Evolutionary conservation across 805 yeast genomes (phyloP), one percentile per base, ranked within the genome.

Genomic region (Ogataea nonfermentans): DNA sequence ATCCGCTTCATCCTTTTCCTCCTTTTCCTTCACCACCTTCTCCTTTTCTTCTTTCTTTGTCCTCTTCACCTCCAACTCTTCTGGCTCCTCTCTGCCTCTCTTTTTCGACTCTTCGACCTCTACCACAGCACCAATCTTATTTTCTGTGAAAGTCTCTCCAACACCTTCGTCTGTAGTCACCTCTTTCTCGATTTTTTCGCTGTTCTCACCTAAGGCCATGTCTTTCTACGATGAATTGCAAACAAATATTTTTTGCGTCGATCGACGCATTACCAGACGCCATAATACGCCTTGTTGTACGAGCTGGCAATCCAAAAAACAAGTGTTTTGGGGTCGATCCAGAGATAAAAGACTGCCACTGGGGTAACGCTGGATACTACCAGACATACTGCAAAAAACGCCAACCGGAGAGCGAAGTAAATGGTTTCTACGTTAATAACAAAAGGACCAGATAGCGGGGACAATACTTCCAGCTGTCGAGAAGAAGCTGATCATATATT

Each of bases 11-110:
- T 27, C 36, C 46, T n/a, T 19, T 12, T 16, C 32, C 29, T 8
- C 30, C 26, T 9, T 26, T 35, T 29, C 40, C 24, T 40, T 43
- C 3, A 34, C 29, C 9, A 19, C 32, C 26, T 24, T 42, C 26
- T 39, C 46, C 6, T 35, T 36, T 24, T 34, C 38, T 24, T 34
- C 30, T 12, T 36, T 29, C 15, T 31, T 44, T 32, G 44, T 31
- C 43, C 46, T 49, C 14, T 39, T 47, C 17, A 25, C 41, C 29
- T 36, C 49, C 9, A 29, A 10, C 20, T 46, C 52, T 6, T 49
- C 47, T 11, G 42, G 37, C 9, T 12, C 41, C 6, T 22, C 38
- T 9, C 27, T 42, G 9, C 35, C 36, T 13, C 31, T 32, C 22
- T 24, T 29, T 6, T 26, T 26, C 13, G 17, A 31, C 9, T 43